Base-by-base conservation (phyloP, 2,329 filamentous ascomycete genomes). In the Colletotrichum sp. region DNA sequence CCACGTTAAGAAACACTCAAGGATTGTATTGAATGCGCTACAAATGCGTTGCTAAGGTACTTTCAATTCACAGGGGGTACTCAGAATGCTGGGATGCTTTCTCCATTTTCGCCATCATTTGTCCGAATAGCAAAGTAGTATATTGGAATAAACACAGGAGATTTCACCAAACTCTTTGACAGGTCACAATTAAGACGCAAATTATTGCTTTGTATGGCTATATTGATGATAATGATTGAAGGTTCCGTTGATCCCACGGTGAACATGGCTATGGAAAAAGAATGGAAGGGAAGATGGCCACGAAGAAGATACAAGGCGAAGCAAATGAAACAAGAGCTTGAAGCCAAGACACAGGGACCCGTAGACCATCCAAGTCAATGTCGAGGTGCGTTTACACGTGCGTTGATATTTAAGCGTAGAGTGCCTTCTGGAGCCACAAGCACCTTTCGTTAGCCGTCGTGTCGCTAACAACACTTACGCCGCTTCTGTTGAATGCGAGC, bases 391-490 rank as follows among this genome's bases (percentile, higher is more conserved):
- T 48, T 56, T 24, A 56, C 24, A 56, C 6, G 21, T 26, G 52
- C 0, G n/a, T 24, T 56, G 12, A 24, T 7, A 24, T 26, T 30
- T 7, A 60, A 6, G 48, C 36, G 26, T 69, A 69, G 4, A 69
- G 56, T 18, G 32, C 76, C 52, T 58, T 72, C 58, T 81, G 79
- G 77, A 79, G 81, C 77, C 78, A 83, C 8, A 68, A 77, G 76
- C 82, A 83, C 38, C 82, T 79, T 34, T 71, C 73, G 71, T 81
- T 83, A 7, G 78, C 78, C 36, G 75, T 66, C 9, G 67, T 74
- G 34, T 79, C 77, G 6, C 16, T 3, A 8, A 36, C 72, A 8
- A 34, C 28, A 8, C 55, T 71, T 13, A 76, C 60, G 9, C 76
- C 70, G 3, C 69, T 74, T 55, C 77, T 30, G 10, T 34, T 61